Percentiles rank a stretch among this genome's conserved stretches.
Conservation (phyloP, 2,329 filamentous ascomycete genomes). For the Lecanicillium sp. region DNA sequence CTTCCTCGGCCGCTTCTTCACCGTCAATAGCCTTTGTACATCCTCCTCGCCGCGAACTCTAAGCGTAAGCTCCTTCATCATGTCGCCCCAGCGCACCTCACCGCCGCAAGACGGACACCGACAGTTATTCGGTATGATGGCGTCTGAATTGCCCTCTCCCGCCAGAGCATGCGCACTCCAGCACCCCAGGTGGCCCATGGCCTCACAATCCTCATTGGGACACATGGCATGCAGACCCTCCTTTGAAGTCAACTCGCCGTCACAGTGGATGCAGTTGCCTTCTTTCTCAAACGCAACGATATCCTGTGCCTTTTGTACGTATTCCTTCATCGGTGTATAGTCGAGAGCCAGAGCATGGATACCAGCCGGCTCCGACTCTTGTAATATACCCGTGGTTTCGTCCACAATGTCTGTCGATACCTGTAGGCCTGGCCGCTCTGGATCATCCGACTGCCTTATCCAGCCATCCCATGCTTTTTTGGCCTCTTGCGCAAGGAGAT, state of each 20-base stretch:
- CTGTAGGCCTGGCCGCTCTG: conserved; percentile 38
- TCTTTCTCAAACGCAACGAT: conserved; percentile 48
- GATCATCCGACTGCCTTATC: conserved; percentile 38
- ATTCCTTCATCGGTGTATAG: conserved; percentile 42
- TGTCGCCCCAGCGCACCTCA: conserved; percentile 59
- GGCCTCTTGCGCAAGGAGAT: conserved; percentile 69
- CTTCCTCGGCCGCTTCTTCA: conserved; percentile 25
- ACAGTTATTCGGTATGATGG: conserved; percentile 60
- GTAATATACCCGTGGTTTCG: conserved; percentile 3
- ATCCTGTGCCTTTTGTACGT: conserved; percentile 46
- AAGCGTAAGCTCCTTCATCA: conserved; percentile 77
- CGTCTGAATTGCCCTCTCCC: conserved; percentile 20
- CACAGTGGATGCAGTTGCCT: conserved; percentile 46
- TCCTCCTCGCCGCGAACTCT: conserved; percentile 63
- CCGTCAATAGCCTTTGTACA: conserved; percentile 59
- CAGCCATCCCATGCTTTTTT: conserved; percentile 59
- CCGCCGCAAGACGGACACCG: conserved; percentile 62
- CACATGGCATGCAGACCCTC: conserved; percentile 50
- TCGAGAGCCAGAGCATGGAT: conserved; percentile 48
- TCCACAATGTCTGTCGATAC: conserved; percentile 47
- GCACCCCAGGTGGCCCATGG: conserved; percentile 51
- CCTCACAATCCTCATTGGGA: conserved; percentile 42
- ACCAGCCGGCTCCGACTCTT: conserved; percentile 22
- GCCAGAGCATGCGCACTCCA: conserved; percentile 46
- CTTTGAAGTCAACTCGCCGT: conserved; percentile 32